These are phyloP conservation scores for Lepidium sativum DNA, from an alignment of 345 rosid genomes.

Conservation along the genomic window DNA sequence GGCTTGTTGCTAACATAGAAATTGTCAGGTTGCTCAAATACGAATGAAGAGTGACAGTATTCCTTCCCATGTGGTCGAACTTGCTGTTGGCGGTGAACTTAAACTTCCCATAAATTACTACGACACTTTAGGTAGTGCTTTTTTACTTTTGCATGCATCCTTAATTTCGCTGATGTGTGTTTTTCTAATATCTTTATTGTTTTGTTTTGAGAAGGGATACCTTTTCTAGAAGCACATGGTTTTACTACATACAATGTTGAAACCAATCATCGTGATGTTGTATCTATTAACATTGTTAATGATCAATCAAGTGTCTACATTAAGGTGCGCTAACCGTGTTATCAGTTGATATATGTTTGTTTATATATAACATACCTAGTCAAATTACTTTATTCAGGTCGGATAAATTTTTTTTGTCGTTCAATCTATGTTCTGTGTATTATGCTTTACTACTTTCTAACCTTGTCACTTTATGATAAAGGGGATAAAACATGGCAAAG, in stretches of 20 bases:
- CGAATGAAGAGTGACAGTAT: conserved; percentile 46
- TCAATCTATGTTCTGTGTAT: neutral
- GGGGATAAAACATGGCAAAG: conserved; percentile 66
- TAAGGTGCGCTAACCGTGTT: conserved; percentile 45
- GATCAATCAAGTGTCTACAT: conserved; percentile 40
- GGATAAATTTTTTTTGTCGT: neutral
- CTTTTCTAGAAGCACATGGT: conserved; percentile 67
- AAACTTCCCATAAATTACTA: conserved; percentile 59
- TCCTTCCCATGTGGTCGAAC: conserved; percentile 41
- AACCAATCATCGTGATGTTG: conserved; percentile 66
- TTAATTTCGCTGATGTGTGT: conserved; percentile 5
- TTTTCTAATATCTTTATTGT: neutral
- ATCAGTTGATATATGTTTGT: neutral
- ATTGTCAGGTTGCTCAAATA: conserved; percentile 75
- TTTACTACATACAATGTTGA: conserved; percentile 42
- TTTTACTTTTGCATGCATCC: neutral
- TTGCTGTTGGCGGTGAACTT: conserved; percentile 69
- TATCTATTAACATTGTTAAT: conserved; percentile 35
- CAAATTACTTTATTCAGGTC: neutral
- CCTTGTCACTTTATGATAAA: conserved; percentile 26
- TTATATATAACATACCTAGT: neutral
- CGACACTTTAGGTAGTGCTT: conserved; percentile 57
- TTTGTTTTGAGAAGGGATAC: conserved; percentile 48
- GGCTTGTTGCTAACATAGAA: conserved; percentile 3
- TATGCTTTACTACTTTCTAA: neutral